A percentile compares a stretch with the other conserved stretches of the same genome.
phyloP scores from a whole-genome alignment of 2,329 filamentous ascomycete species.

The Bipolaris sorokiniana region DNA sequence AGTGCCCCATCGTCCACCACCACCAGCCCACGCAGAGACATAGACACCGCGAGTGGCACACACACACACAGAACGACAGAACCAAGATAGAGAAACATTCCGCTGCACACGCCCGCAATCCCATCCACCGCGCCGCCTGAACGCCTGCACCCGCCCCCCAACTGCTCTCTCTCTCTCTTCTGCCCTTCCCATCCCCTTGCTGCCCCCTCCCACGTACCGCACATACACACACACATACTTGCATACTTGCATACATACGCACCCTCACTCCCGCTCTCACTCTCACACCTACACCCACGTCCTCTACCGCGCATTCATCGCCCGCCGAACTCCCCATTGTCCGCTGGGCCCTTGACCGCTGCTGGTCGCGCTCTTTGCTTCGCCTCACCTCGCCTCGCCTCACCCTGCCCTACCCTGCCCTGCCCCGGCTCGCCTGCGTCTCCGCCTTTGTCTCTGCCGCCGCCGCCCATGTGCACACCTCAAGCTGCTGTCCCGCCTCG shows the following conservation, averaged over 20 bases:
- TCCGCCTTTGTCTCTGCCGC: neutral
- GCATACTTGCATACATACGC: neutral
- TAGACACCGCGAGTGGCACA: too few relatives aligned
- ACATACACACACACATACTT: neutral
- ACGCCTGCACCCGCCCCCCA: neutral
- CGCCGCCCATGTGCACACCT: conserved; percentile 31
- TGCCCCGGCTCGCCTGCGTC: neutral
- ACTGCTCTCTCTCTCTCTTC: neutral
- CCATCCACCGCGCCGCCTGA: neutral
- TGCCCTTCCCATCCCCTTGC: neutral
- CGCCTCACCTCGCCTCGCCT: conserved; percentile 1
- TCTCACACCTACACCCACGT: neutral
- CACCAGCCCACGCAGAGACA: neutral
- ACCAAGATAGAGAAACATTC: neutral
- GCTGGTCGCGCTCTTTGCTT: conserved; percentile 4
- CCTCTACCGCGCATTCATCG: neutral
- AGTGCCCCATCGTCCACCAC: neutral
- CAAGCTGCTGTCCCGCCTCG: conserved; percentile 35
- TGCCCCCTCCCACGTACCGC: neutral
- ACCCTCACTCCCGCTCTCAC: neutral
- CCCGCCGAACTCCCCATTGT: neutral
- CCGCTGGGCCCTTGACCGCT: neutral
- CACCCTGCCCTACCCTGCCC: neutral
- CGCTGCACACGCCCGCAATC: neutral
- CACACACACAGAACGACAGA: neutral